Conservation (phyloP, 371 early-diverging fungal species). For the Gilbertella persicaria region DNA sequence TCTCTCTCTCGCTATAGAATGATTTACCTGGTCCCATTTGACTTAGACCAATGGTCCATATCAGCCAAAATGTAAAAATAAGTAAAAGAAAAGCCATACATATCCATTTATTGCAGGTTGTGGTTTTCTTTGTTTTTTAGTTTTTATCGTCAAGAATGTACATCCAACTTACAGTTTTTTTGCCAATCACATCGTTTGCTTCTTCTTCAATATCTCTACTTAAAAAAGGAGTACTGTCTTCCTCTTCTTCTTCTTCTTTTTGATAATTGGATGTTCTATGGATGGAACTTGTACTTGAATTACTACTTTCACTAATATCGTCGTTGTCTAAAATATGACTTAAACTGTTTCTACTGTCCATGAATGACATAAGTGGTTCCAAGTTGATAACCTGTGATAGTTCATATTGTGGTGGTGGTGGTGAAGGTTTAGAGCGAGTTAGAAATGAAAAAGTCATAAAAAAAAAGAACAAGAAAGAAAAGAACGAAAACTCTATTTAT, state of each 20-base stretch:
- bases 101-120: too few species aligned
- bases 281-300: constrained; percentile 16
- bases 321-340: constrained; percentile 12
- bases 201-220: not conserved
- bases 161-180: constrained; percentile 5
- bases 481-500: too few species aligned
- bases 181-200: not conserved
- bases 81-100: constrained; percentile 29
- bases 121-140: constrained; percentile 12
- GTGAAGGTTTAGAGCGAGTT: too few species aligned
- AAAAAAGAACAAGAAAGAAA: too few species aligned
- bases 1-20: too few species aligned
- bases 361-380: constrained; percentile 26
- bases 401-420: constrained; percentile 29
- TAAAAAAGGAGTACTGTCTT: constrained; percentile 19
- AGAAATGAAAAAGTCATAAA: too few species aligned
- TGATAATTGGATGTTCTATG: constrained; percentile 6
- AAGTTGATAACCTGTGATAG: constrained; percentile 36
- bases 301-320: constrained; percentile 23
- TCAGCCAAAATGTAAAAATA: constrained; percentile 25
- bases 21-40: constrained; percentile 17
- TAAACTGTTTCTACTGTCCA: constrained; percentile 33
- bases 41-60: constrained; percentile 42
- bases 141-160: not conserved
- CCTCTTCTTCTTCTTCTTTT: constrained; percentile 16